A percentile compares a stretch with the other conserved stretches of the same genome.
phyloP scores from a whole-genome alignment of 1,139 yeast species.

The Debaryomycetaceae sp. region DNA sequence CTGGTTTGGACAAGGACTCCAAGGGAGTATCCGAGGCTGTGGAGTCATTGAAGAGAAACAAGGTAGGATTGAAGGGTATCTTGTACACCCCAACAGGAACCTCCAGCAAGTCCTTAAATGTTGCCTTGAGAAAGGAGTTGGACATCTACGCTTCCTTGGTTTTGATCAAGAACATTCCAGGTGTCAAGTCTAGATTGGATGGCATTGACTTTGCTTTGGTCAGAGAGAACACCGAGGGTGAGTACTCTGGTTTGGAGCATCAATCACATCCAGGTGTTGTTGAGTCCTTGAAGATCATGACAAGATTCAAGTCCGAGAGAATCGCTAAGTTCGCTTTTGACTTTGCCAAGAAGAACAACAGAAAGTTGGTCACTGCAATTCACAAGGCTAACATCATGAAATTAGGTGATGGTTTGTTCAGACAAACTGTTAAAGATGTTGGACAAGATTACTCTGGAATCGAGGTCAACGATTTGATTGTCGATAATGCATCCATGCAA shows the following conservation, averaged over 20 bases:
- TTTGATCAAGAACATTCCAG: conserved; percentile 89
- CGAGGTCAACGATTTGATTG: conserved; percentile 87
- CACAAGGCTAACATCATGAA: conserved; percentile 99
- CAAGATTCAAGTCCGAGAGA: conserved; percentile 93
- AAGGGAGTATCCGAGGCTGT: conserved; percentile 82
- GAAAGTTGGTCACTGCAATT: conserved; percentile 91
- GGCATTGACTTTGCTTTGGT: conserved; percentile 91
- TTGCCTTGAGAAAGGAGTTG: conserved; percentile 92
- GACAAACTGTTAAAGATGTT: conserved; percentile 87
- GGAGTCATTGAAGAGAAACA: conserved; percentile 89
- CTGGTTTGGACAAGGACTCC: conserved; percentile 65
- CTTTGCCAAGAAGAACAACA: conserved; percentile 87
- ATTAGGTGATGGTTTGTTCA: conserved; percentile 96
- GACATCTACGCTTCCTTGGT: conserved; percentile 95
- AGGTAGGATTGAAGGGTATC: conserved; percentile 95
- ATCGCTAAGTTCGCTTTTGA: conserved; percentile 97
- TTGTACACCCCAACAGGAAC: conserved; percentile 82
- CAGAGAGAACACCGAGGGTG: conserved; percentile 98
- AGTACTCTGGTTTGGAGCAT: conserved; percentile 97
- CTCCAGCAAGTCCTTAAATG: conserved; percentile 70
- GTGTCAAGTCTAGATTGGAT: conserved; percentile 84
- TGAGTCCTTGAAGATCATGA: conserved; percentile 92
- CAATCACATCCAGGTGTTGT: conserved; percentile 97
- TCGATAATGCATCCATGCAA: conserved; percentile 98
- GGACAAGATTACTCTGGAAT: conserved; percentile 89